A percentile compares a stretch with the other conserved stretches of the same genome.
Conservation (phyloP, 768 basidiomycete species). For the Tubosaeta sp. region DNA sequence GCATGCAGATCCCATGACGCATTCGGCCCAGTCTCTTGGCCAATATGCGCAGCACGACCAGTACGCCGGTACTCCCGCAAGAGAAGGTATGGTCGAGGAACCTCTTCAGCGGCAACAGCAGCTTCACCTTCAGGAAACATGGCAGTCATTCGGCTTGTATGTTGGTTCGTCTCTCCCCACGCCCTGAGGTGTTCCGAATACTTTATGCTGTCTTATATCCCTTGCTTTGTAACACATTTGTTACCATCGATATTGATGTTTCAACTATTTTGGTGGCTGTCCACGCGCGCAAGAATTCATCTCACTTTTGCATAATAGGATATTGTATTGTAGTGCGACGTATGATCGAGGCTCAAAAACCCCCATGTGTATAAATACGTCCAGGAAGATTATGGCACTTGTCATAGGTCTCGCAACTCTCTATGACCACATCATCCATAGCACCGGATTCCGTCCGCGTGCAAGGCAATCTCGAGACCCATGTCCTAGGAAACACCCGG, state of each 20-base stretch:
- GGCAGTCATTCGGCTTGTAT: constrained; percentile 65
- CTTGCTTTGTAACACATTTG: background rate
- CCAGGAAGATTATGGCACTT: background rate
- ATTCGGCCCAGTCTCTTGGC: background rate
- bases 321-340: background rate
- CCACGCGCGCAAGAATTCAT: background rate
- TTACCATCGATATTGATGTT: background rate
- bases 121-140: constrained; percentile 48
- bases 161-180: constrained; percentile 27
- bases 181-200: background rate
- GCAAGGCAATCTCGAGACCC: background rate
- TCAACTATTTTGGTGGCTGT: background rate
- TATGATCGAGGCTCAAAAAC: background rate
- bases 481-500: background rate
- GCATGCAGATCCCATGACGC: constrained; percentile 3
- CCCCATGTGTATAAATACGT: background rate
- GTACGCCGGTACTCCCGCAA: background rate
- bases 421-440: background rate
- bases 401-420: background rate
- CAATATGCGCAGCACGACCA: constrained; percentile 4
- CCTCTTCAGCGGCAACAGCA: constrained; percentile 13
- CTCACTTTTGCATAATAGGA: background rate
- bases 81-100: background rate
- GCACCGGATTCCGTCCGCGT: background rate
- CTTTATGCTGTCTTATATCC: background rate